Conservation (phyloP, 1,284 basidiomycete species). For the Hemileia vastatrix region DNA sequence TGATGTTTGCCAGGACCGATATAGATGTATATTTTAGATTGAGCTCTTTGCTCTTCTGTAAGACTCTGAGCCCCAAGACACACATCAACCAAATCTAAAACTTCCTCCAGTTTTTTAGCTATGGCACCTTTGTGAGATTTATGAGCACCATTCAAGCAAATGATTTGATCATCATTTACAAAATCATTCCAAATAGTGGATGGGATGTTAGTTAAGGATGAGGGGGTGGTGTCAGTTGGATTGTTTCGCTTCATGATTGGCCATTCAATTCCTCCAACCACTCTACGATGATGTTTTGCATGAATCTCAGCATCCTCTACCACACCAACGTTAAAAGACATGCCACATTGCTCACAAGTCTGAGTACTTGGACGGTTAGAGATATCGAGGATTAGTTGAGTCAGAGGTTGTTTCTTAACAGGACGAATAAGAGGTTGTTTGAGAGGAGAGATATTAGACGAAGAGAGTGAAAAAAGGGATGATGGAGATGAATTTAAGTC, state of each 20-base stretch:
- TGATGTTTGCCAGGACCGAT: neutral
- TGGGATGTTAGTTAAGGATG: too few relatives aligned
- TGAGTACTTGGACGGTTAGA: slow-evolving; percentile 23
- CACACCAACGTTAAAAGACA: slow-evolving; percentile 47
- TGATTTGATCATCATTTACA: slow-evolving; percentile 25
- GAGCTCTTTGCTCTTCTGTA: neutral
- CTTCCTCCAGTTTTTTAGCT: neutral
- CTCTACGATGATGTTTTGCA: slow-evolving; percentile 44
- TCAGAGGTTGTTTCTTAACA: neutral
- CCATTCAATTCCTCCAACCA: slow-evolving; percentile 46
- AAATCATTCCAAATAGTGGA: slow-evolving; percentile 34
- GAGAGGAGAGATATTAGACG: neutral
- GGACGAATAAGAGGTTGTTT: neutral
- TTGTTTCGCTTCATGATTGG: too few relatives aligned
- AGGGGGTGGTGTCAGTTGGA: too few relatives aligned
- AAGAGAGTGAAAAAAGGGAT: neutral
- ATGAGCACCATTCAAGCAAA: neutral
- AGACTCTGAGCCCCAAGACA: slow-evolving; percentile 5
- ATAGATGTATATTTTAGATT: slow-evolving; percentile 8
- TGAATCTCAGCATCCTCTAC: slow-evolving; percentile 45
- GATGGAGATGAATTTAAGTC: too few relatives aligned
- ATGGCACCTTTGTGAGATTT: neutral
- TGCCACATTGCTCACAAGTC: slow-evolving; percentile 44
- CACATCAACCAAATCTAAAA: slow-evolving; percentile 4
- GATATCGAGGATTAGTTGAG: slow-evolving; percentile 10